Percentiles rank a stretch among this genome's conserved stretches.
phyloP scores from a whole-genome alignment of 2,329 filamentous ascomycete genomes.

The Colletotrichum spaethianum region DNA sequence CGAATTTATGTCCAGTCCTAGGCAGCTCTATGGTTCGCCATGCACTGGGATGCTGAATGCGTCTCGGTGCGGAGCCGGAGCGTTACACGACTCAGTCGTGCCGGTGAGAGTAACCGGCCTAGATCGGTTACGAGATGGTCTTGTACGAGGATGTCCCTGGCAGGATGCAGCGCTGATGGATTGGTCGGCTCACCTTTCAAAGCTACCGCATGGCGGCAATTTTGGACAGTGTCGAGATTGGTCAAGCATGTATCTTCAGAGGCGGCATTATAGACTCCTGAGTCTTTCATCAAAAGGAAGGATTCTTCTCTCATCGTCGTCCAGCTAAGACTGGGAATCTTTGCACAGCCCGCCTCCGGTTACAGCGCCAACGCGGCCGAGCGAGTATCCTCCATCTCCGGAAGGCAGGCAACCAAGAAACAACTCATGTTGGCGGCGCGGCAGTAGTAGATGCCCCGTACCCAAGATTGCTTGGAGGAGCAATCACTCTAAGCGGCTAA shows the following conservation, averaged over 20 bases:
- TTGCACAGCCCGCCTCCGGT: constrained; percentile 4
- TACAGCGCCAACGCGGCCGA: constrained; percentile 5
- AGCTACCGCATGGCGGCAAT: neutral
- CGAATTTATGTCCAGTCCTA: neutral
- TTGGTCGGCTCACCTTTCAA: neutral
- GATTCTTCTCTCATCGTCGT: neutral
- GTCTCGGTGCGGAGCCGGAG: neutral
- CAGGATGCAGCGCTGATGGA: neutral
- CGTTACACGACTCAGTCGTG: constrained; percentile 31
- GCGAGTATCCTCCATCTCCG: neutral
- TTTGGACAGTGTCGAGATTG: neutral
- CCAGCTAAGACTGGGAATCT: neutral
- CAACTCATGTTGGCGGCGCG: constrained; percentile 23
- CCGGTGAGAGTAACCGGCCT: neutral
- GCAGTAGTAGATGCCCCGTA: constrained; percentile 32
- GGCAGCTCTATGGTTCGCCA: constrained; percentile 1
- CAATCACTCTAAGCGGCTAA: constrained; percentile 21
- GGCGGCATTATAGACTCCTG: neutral
- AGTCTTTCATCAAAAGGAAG: too few relatives aligned
- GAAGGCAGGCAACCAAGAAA: constrained; percentile 6
- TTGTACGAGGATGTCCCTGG: neutral
- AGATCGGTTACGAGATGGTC: neutral
- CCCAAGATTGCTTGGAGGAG: constrained; percentile 25
- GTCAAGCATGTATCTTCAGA: neutral
- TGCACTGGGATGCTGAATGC: neutral